A percentile compares a stretch with the other conserved stretches of the same genome.
Conservation (phyloP, 306 rosid species). For the Rubus parviflorus region DNA sequence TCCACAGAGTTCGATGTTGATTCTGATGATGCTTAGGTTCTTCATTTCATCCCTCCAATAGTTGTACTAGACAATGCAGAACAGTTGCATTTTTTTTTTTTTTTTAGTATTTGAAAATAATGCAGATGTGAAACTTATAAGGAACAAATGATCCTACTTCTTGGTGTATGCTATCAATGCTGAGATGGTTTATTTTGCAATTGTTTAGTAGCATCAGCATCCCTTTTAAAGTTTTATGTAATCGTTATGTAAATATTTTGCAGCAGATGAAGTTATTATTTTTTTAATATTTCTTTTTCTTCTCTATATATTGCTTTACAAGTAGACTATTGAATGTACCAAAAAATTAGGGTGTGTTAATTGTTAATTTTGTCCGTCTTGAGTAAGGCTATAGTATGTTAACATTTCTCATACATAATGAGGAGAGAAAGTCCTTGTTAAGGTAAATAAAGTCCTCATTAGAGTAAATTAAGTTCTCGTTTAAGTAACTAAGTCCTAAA, state of each 20-base stretch:
- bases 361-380: too few species aligned
- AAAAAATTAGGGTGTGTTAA: too few species aligned
- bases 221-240: background rate
- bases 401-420: too few species aligned
- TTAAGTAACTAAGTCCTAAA: too few species aligned
- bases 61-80: slow-evolving; percentile 16
- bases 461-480: too few species aligned
- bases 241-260: background rate
- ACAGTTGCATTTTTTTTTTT: slow-evolving; percentile 25
- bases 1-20: slow-evolving; percentile 63
- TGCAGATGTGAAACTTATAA: background rate
- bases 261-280: background rate
- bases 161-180: background rate
- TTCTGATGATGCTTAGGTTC: slow-evolving; percentile 59
- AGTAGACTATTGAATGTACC: background rate
- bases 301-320: background rate
- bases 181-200: background rate
- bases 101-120: background rate
- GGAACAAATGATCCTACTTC: background rate
- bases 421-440: too few species aligned
- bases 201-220: background rate
- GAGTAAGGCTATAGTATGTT: too few species aligned
- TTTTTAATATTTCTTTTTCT: background rate
- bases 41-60: background rate
- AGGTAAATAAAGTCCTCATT: too few species aligned